Evolutionary conservation across 1,284 basidiomycete species (phyloP), one percentile per base, ranked within the genome.

Genomic region (Malassezia dermatis): DNA sequence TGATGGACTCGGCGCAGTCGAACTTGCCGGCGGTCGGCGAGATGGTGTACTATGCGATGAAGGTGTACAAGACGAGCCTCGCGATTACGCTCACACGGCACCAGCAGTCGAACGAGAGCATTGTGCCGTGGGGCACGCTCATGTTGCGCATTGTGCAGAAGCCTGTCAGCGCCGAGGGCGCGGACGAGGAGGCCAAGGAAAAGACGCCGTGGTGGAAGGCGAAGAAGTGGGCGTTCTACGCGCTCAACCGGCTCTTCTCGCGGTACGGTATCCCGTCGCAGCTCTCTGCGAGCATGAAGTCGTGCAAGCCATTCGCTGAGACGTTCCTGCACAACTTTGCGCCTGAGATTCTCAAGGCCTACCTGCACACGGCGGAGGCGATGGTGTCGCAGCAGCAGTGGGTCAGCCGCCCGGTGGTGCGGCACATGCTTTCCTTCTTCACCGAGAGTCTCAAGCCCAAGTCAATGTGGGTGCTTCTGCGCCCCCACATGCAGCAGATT

Each of bases 181-280:
- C 11, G 23, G 55, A 57, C 19, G 37, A 37, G 6, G 55, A 57
- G 17, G 62, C 55, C 28, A 48, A 55, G 19, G 60, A 67, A 52
- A 34, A 50, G 17, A 48, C 59, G 34, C 54, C 61, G 3, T 74
- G 71, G 71, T 72, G 67, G 67, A 70, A 68, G 61, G 70, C 71
- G 27, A 74, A 74, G 59, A 74, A 74, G 60, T 74, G 71, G 71
- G 66, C 71, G 12, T 71, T 64, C 64, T 66, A 64, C 61, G 63
- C 66, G 32, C 65, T 74, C 53, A 73, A 73, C 66, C 66, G 66
- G 56, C 69, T 74, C 45, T 72, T 72, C 48, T 60, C 56, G 12
- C 61, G 67, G 19, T 74, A 68, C 50, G 71, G 71, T 17, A 74
- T 68, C 51, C 71, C 71, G 0, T 65, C 66, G 26, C 71, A 74